These are phyloP conservation scores for Saxophila tyrrhenica DNA, from an alignment of 495 filamentous ascomycete genomes.

Conservation along the genomic window DNA sequence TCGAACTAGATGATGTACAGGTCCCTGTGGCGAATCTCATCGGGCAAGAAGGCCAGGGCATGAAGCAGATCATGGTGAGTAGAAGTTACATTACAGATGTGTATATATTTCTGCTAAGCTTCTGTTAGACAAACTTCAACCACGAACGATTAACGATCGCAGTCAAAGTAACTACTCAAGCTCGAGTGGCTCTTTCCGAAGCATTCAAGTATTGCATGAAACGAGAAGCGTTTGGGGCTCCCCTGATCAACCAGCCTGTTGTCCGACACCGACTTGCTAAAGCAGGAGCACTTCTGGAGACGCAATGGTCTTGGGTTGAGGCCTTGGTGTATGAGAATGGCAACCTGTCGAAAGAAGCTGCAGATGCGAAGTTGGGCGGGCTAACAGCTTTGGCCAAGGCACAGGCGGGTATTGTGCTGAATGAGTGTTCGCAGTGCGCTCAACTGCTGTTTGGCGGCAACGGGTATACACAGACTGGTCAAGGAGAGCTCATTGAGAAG, in stretches of 20 bases:
- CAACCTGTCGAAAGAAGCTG: slow-evolving; percentile 15
- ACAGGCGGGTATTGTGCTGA: slow-evolving; percentile 40
- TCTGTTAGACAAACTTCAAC: slow-evolving; percentile 26
- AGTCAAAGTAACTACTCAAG: not conserved
- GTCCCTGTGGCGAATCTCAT: slow-evolving; percentile 27
- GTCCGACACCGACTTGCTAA: slow-evolving; percentile 25
- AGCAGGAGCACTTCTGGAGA: slow-evolving; percentile 24
- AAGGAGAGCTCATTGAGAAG: slow-evolving; percentile 26
- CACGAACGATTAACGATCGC: slow-evolving; percentile 22
- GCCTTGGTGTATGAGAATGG: slow-evolving; percentile 29
- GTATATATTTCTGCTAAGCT: not conserved
- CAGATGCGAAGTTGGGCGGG: slow-evolving; percentile 22
- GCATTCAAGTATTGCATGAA: slow-evolving; percentile 24
- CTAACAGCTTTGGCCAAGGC: slow-evolving; percentile 39
- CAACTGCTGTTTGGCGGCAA: slow-evolving; percentile 48
- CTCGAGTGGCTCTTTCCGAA: not conserved
- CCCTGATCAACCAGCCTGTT: slow-evolving; percentile 23
- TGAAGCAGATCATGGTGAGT: slow-evolving; percentile 24
- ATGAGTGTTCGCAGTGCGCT: slow-evolving; percentile 44
- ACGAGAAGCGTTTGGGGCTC: slow-evolving; percentile 27
- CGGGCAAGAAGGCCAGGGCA: slow-evolving; percentile 25
- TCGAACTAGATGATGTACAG: slow-evolving; percentile 25
- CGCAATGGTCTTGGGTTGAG: slow-evolving; percentile 34
- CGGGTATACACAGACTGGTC: slow-evolving; percentile 29
- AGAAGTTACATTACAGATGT: too few relatives aligned